These are phyloP conservation scores for Scopulariopsis brevicaulis DNA, from an alignment of 2,329 filamentous ascomycete genomes.

Conservation along the genomic window DNA sequence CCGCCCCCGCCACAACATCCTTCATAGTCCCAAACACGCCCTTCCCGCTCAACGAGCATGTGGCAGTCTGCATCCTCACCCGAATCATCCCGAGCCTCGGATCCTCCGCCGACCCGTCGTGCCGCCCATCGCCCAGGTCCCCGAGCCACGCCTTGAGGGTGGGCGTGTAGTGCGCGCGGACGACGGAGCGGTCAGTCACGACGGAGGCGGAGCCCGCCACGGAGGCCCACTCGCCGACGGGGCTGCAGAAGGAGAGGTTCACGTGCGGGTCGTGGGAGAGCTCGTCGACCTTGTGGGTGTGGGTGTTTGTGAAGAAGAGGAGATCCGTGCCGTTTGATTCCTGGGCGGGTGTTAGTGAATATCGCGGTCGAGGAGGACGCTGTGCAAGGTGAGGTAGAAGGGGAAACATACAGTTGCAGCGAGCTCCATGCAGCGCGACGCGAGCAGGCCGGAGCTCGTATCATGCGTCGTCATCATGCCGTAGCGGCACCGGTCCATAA, in stretches of 20 bases:
- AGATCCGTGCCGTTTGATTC: conserved; percentile 70
- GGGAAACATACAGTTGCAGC: conserved; percentile 53
- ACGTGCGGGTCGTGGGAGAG: conserved; percentile 59
- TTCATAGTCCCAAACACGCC: conserved; percentile 52
- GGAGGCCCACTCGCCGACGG: conserved; percentile 74
- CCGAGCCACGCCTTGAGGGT: conserved; percentile 76
- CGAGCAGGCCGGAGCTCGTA: conserved; percentile 50
- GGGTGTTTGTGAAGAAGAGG: conserved; percentile 85
- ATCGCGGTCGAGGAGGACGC: not conserved
- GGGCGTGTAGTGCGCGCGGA: conserved; percentile 67
- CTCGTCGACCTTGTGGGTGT: conserved; percentile 80
- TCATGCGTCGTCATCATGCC: conserved; percentile 81
- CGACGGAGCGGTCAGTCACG: conserved; percentile 53
- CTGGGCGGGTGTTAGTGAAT: conserved; percentile 26
- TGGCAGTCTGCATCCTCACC: conserved; percentile 60
- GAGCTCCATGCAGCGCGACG: conserved; percentile 78
- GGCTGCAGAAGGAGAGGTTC: conserved; percentile 73
- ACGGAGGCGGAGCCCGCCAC: conserved; percentile 64
- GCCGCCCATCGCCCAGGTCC: conserved; percentile 70
- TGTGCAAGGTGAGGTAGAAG: not conserved
- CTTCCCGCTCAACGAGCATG: conserved; percentile 56
- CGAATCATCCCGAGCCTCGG: conserved; percentile 74
- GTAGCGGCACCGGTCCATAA: conserved; percentile 66
- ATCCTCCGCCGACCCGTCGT: conserved; percentile 73
- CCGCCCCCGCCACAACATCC: conserved; percentile 64